Evolutionary conservation across 129 eudicot species (phyloP).

Genomic region (Rutidosis leptorrhynchoides): DNA sequence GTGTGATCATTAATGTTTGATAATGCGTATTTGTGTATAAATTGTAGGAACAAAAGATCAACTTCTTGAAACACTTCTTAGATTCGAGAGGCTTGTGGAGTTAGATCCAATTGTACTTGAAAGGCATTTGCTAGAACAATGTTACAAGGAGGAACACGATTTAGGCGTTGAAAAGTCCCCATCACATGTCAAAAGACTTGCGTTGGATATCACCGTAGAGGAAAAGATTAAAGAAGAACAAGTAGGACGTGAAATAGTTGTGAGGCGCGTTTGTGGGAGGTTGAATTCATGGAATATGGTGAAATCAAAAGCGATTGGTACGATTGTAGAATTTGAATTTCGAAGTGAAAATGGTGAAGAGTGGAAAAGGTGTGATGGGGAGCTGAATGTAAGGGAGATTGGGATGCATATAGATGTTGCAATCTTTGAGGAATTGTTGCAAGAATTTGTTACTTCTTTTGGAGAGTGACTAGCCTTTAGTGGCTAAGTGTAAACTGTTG

Average conservation of each 20-base stretch:
- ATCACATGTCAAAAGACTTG: constrained; percentile 41
- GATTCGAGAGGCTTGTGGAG: constrained; percentile 67
- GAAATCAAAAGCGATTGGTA: constrained; percentile 54
- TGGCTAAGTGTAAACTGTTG: background rate
- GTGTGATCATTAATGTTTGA: background rate
- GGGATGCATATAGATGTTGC: constrained; percentile 44
- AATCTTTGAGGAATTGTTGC: constrained; percentile 51
- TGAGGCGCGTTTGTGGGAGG: constrained; percentile 43
- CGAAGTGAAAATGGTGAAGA: constrained; percentile 14
- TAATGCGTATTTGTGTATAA: no score
- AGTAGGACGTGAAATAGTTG: constrained; percentile 21
- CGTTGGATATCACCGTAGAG: constrained; percentile 44
- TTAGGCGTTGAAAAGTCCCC: constrained; percentile 32
- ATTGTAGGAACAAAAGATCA: constrained; percentile 55
- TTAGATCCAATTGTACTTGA: constrained; percentile 69
- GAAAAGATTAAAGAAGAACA: constrained; percentile 27
- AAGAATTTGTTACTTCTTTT: constrained; percentile 19
- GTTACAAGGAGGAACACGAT: constrained; percentile 37
- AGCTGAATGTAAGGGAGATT: constrained; percentile 30
- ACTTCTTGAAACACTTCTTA: constrained; percentile 50
- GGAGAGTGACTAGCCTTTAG: background rate
- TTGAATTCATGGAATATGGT: constrained; percentile 55
- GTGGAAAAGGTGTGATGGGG: constrained; percentile 40
- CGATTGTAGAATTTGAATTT: constrained; percentile 63
- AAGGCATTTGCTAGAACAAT: constrained; percentile 44